Base-by-base conservation (phyloP, 2,329 filamentous ascomycete genomes). In the Penicillium sp. region DNA sequence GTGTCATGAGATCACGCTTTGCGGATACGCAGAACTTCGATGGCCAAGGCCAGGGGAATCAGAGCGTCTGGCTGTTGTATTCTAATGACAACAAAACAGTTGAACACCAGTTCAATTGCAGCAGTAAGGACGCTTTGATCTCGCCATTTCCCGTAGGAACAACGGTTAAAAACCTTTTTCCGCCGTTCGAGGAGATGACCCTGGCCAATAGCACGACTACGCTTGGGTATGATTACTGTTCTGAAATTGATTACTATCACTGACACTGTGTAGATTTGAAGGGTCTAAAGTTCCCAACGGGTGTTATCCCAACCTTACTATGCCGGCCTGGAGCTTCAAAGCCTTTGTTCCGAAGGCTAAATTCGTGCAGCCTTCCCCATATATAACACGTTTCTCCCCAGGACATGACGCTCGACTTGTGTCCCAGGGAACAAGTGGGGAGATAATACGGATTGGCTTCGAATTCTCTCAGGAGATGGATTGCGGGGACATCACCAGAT, bases 111-210 rank as follows among this genome's bases (percentile, higher is more conserved):
- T 87, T 86, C 54, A 79, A 87, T 65, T 88, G 86, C 69, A 71
- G 65, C 14, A 71, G 76, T 21, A 71, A 75, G 8, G 67, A 74
- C 9, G 73, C 82, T 4, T 75, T 88, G 44, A 74, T 87, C 26
- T 74, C 85, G 10, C 83, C 86, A 0, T 89, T 85, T 55, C 73
- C 76, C 11, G 65, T 71, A 3, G 80, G 78, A 8, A 82, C 79
- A 2, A 81, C 76, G 0, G 85, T 89, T 58, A 84, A 82, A 66
- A 87, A 87, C 62, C 68, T 89, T n/a, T 86, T 89, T 68, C 82
- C 82, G 62, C 84, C 85, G 0, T 84, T 83, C 60, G 83, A 86
- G 24, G 78, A 84, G 59, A 75, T 81, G 56, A 78, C 71, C 0
- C 73, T 88, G 24, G 74, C 76, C 33, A 66, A 69, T 1, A 82